These are phyloP conservation scores for Inga leiocalycina DNA, from an alignment of 306 rosid genomes.

Conservation along the genomic window DNA sequence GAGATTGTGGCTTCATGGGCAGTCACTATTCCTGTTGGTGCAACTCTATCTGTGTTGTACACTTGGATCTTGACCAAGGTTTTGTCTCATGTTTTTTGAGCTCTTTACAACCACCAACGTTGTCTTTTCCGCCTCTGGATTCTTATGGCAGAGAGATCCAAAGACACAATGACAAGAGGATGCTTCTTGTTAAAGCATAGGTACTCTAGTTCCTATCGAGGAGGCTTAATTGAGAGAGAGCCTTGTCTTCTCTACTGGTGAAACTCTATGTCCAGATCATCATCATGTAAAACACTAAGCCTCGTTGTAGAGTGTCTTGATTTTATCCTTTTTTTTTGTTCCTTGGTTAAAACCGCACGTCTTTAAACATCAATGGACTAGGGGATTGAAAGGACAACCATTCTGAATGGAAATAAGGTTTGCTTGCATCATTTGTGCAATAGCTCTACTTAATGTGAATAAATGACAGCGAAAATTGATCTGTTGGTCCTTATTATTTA, in stretches of 20 bases:
- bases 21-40: constrained; percentile 9
- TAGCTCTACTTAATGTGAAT: not conserved
- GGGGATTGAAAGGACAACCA: not conserved
- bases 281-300: constrained; percentile 33
- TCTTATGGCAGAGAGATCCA: not conserved
- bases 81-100: not conserved
- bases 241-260: not conserved
- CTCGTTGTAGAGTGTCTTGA: not conserved
- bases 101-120: not conserved
- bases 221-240: not conserved
- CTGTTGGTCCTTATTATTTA: too few relatives aligned
- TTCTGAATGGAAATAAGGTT: not conserved
- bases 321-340: not conserved
- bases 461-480: not conserved
- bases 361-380: constrained; percentile 4
- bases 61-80: constrained; percentile 15
- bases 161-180: not conserved
- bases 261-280: not conserved
- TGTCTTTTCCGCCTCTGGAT: not conserved
- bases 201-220: not conserved
- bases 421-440: not conserved
- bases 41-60: not conserved
- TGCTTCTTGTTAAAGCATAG: not conserved
- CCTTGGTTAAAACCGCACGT: not conserved
- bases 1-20: constrained; percentile 21